Conservation (phyloP, 139 green algal genomes). For the Yamagishiella unicocca region DNA sequence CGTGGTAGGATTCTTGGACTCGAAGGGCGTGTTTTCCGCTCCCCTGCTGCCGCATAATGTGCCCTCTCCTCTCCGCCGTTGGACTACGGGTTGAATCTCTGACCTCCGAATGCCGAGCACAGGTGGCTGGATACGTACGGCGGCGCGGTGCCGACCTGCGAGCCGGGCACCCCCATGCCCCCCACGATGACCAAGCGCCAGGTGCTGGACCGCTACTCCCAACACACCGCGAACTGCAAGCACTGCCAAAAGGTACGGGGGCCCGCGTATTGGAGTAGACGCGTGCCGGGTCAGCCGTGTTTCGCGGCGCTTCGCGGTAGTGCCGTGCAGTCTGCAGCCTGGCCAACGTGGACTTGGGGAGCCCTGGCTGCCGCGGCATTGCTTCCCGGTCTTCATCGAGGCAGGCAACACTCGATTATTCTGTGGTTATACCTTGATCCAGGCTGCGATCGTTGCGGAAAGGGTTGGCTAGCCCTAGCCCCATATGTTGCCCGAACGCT, state of each 20-base stretch:
- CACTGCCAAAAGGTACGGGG: slow-evolving; percentile 34
- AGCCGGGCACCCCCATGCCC: slow-evolving; percentile 13
- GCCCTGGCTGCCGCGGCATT: neutral
- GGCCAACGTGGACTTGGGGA: no score
- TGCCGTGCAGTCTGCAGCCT: no score
- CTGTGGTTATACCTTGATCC: neutral
- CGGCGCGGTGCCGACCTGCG: slow-evolving; percentile 43
- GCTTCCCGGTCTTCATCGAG: neutral
- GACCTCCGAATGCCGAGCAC: neutral
- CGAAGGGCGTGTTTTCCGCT: neutral
- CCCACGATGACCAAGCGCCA: slow-evolving; percentile 45
- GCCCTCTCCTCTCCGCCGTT: neutral
- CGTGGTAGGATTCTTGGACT: neutral
- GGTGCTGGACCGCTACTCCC: slow-evolving; percentile 37
- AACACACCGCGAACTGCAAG: slow-evolving; percentile 49
- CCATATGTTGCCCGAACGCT: neutral
- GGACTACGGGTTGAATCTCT: neutral
- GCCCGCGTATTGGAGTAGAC: neutral
- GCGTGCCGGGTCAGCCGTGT: neutral
- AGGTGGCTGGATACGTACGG: slow-evolving; percentile 42
- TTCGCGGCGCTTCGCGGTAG: neutral
- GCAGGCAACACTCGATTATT: neutral
- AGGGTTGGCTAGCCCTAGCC: no score
- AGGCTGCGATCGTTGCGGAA: neutral
- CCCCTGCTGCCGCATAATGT: neutral